Evolutionary conservation across 768 basidiomycete genomes (phyloP).

Genomic region (Exsudoporus frostii): DNA sequence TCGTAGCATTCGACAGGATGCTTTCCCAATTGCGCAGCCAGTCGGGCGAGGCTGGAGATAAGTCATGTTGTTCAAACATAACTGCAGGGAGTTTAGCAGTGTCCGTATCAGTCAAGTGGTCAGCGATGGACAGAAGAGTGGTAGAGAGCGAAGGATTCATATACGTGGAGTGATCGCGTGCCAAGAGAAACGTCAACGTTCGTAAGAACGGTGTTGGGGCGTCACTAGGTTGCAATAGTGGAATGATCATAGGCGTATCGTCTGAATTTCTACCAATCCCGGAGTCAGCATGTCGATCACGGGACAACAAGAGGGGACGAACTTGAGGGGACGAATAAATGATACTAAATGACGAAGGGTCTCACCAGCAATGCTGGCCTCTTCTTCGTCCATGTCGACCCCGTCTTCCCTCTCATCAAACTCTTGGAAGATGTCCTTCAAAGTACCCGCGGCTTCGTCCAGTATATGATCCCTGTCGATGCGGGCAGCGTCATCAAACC

Average conservation of each 20-base stretch:
- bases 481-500: constrained; percentile 26
- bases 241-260: constrained; percentile 45
- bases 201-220: constrained; percentile 61
- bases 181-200: constrained; percentile 58
- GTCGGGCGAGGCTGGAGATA: constrained; percentile 67
- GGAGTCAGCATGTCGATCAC: constrained; percentile 5
- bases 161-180: constrained; percentile 56
- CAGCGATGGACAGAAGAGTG: constrained; percentile 61
- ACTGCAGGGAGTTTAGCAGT: constrained; percentile 57
- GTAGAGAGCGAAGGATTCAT: constrained; percentile 60
- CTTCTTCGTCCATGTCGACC: constrained; percentile 58
- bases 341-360: constrained; percentile 56
- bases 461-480: constrained; percentile 53
- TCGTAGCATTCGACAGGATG: constrained; percentile 48
- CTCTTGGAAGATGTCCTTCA: constrained; percentile 73
- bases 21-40: constrained; percentile 70
- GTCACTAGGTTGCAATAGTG: constrained; percentile 50
- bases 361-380: constrained; percentile 60
- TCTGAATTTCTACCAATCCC: constrained; percentile 40
- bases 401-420: constrained; percentile 64
- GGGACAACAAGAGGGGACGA: constrained; percentile 19
- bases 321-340: constrained; percentile 60
- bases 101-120: constrained; percentile 67
- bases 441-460: constrained; percentile 64
- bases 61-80: constrained; percentile 65